Percentiles rank a stretch among this genome's conserved stretches.
These are phyloP conservation scores for Byssothecium circinans DNA, from an alignment of 2,329 filamentous ascomycete species.

Conservation along the genomic window DNA sequence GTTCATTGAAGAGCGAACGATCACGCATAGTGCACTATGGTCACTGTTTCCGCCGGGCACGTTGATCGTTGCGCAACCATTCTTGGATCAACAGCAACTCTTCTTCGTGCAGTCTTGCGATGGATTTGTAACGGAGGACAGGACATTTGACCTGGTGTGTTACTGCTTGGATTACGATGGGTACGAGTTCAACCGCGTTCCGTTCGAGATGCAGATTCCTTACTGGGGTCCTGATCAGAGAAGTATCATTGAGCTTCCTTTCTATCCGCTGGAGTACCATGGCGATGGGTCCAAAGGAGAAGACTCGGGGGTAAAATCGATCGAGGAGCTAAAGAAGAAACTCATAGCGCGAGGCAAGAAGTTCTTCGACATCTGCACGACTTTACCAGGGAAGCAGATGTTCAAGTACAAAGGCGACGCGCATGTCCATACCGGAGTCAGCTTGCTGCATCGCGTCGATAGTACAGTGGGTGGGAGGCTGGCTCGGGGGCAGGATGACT, in stretches of 20 bases:
- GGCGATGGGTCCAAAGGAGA: constrained; percentile 12
- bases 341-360: constrained; percentile 27
- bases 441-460: not conserved
- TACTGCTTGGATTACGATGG: constrained; percentile 24
- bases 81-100: constrained; percentile 6
- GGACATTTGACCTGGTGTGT: constrained; percentile 5
- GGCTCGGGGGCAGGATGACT: not conserved
- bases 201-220: constrained; percentile 5
- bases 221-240: constrained; percentile 9
- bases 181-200: constrained; percentile 13
- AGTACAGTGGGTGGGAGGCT: not conserved
- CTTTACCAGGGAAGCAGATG: constrained; percentile 2
- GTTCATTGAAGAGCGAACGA: not conserved
- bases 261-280: constrained; percentile 47
- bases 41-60: constrained; percentile 13
- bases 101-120: constrained; percentile 7
- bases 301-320: not conserved
- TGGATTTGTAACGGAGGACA: not conserved
- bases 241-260: constrained; percentile 39
- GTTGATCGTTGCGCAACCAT: constrained; percentile 2
- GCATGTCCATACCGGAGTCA: constrained; percentile 2
- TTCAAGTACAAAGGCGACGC: constrained; percentile 8
- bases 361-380: not conserved
- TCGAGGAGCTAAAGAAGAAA: constrained; percentile 18
- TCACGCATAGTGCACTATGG: constrained; percentile 6